Evolutionary conservation across 768 basidiomycete species (phyloP), one percentile per base, ranked within the genome.

Genomic region (Leccinellum albellum): DNA sequence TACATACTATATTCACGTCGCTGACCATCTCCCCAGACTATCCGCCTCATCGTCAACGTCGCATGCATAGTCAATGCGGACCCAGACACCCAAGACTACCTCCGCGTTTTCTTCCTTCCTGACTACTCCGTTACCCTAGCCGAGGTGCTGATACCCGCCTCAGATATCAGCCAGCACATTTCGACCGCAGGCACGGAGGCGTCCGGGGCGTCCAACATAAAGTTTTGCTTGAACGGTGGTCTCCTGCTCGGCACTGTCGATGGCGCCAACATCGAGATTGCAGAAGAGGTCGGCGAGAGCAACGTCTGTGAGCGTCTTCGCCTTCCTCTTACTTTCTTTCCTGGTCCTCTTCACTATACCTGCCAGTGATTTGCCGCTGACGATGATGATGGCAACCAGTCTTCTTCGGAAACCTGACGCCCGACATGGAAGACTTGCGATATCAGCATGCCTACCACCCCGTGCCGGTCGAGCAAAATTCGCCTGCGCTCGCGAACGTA

Each of bases 121-220:
- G 96, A 98, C 70, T 99, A 99, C 75, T 89, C 87, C 1, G 92
- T 90, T 37, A 88, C 88, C 47, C 73, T 90, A 47, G 89, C 91
- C 1, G 91, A 93, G 68, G 76, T 94, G 23, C 78, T 94, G 63
- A 90, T 94, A 58, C 91, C 89, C n/a, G 91, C 96, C 13, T 88
- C 89, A 28, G 94, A 98, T 71, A 89, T 98, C 76, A 88, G 86
- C 59, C 92, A 97, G 69, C 96, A 98, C 73, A 98, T 99, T 73
- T 94, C 91, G 23, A 98, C 96, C 14, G 97, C 96, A 3, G 96
- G 96, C 35, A 98, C 96, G 2, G 94, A 98, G 69, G 88, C 89
- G 12, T 85, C 84, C 2, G 88, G 86, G 32, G 89, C 88, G 40
- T 89, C 86, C 7, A 91, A 90, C 75, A 89, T 91, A 88, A 90